phyloP scores from a whole-genome alignment of 352 stramenopile genomes.

The Phytophthora podocarpi region DNA sequence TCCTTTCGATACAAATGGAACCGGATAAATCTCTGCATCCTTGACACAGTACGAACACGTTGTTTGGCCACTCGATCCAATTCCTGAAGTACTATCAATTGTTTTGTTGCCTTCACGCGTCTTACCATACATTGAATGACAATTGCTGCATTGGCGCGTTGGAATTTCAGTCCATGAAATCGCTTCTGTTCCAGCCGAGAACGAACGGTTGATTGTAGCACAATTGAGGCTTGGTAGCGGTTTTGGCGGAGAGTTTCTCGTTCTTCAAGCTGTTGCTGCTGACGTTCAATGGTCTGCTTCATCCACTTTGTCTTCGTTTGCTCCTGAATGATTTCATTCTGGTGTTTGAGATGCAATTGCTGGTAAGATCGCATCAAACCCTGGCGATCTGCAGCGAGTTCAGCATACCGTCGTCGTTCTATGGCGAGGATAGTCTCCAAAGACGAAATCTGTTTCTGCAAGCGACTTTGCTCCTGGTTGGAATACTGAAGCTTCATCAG shows the following conservation, averaged over 20 bases:
- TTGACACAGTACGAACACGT: constrained; percentile 12
- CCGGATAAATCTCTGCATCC: constrained; percentile 49
- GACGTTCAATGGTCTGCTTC: constrained; percentile 42
- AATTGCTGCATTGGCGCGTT: constrained; percentile 40
- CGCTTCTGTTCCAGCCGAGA: constrained; percentile 61
- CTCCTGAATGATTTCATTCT: constrained; percentile 48
- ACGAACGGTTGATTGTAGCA: constrained; percentile 64
- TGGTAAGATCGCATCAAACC: constrained; percentile 39
- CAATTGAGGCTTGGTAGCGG: constrained; percentile 57
- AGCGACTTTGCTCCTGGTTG: constrained; percentile 28
- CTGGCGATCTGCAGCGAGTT: constrained; percentile 35
- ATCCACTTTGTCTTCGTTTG: constrained; percentile 47
- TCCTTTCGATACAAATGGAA: constrained; percentile 48
- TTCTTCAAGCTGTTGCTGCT: constrained; percentile 47
- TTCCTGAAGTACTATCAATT: constrained; percentile 23
- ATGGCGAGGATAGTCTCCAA: constrained; percentile 33
- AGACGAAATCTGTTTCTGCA: constrained; percentile 26
- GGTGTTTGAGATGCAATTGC: constrained; percentile 49
- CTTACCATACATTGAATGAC: constrained; percentile 53
- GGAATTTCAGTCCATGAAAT: constrained; percentile 61
- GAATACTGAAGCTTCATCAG: constrained; percentile 27
- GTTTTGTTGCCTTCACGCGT: constrained; percentile 5
- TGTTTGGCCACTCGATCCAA: constrained; percentile 8
- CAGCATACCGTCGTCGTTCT: constrained; percentile 35
- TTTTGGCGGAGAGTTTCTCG: constrained; percentile 38